Base-by-base conservation (phyloP, 2,329 filamentous ascomycete genomes). In the Cytospora piceicola region DNA sequence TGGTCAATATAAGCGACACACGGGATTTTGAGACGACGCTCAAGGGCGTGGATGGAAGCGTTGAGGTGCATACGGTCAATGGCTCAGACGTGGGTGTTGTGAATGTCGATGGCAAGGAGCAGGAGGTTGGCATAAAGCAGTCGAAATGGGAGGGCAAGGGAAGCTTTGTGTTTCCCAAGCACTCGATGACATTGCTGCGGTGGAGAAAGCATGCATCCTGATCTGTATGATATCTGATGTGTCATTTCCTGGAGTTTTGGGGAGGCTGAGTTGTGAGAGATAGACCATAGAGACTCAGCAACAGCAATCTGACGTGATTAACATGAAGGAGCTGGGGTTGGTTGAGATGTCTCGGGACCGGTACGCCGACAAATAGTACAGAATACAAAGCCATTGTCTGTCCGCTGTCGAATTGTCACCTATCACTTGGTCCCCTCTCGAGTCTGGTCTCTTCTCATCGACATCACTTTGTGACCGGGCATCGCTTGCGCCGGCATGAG, bases 1-100 rank as follows among this genome's bases (percentile, higher is more conserved):
- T 94, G 0, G 90, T 93, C 20, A 95, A 95, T 74, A 83, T 92
- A 34, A 81, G 83, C 67, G 86, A 90, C 68, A 81, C 82, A 11
- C 80, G 83, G 68, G 85, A 82, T 64, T 88, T 89, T 62, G 81
- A 84, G 67, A 85, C 85, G 0, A 79, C 84, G 53, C 70, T 93
- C n/a, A 80, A 83, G 51, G 90, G 90, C 0, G 74, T 87, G 0
- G 71, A 71, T 5, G 80, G 79, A 0, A 76, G 82, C 1, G 84
- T 91, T 0, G 72, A 84, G 32, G 87, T 91, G 4, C 89, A 86
- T 72, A 87, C 82, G 0, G 86, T 94, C 17, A 84, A 83, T 1
- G 90, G 87, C 0, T 76, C 80, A 2, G 77, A 79, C 67, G 81
- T 90, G 27, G 76, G 81, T 20, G 84, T 84, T 22, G 84, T 83